Evolutionary conservation across 1,139 yeast species (phyloP), one percentile per base, ranked within the genome.

Genomic region (Arxiozyma slooffiae): DNA sequence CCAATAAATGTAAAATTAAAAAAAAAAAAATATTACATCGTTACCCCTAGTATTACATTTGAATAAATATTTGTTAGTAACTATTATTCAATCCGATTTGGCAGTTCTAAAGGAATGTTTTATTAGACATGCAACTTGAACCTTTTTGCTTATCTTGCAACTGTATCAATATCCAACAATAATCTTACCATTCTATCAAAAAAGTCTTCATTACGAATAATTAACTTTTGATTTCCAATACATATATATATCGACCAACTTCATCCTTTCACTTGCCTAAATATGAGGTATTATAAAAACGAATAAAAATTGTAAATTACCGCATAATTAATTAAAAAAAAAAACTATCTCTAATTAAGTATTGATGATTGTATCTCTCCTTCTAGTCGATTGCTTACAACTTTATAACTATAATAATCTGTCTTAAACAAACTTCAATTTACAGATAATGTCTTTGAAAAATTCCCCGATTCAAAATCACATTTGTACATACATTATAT

Each of bases 401-500:
- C 36, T 14, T 30, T 14, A 30, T 11, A 30, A 30, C n/a, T 30
- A 4, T 30, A 30, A 11, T 5, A 4, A 30, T 11, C 14, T 30
- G 11, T 30, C 9, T 6, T 14, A 4, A 3, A 30, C 7, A 4
- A 17, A 36, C n/a, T n/a, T 24, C 44, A 43, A 41, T 30, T 16
- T 14, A 30, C 36, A 14, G 14, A n/a, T 30, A 3, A 30, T 30
- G 36, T n/a, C 36, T 14, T n/a, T 30, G 7, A 30, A 30, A n/a
- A 30, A 30, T 11, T 30, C 36, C 36, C 36, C 14, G 36, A n/a
- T 30, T 30, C 6, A n/a, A 14, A 2, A 9, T 18, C 34, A 26
- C 18, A 16, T 24, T 46, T 22, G 44, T 52, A 55, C 57, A 56
- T 55, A 55, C 58, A 48, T 46, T 55, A 47, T 46, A 46, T 48